Evolutionary conservation across 345 rosid species (phyloP).

Genomic region (Pistacia vera): DNA sequence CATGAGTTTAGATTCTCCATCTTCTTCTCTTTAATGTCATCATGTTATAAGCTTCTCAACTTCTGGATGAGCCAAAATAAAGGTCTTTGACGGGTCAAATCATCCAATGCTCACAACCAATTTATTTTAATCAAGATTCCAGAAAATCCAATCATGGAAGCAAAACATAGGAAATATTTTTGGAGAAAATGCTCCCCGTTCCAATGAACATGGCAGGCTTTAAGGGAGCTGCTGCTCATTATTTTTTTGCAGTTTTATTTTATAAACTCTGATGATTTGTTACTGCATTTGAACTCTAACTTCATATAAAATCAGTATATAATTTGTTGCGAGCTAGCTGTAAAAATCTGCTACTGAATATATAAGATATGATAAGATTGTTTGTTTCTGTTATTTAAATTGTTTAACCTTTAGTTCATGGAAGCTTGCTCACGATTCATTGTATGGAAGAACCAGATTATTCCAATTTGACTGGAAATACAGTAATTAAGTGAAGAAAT

Average conservation of each 20-base stretch:
- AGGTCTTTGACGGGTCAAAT: slow-evolving; percentile 4
- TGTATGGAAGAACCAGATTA: not conserved
- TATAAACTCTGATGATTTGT: not conserved
- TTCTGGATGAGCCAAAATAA: slow-evolving; percentile 12
- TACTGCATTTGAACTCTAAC: not conserved
- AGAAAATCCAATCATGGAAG: not conserved
- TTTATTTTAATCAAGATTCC: not conserved
- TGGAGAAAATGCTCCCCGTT: not conserved
- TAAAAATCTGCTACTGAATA: not conserved
- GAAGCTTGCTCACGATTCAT: slow-evolving; percentile 1
- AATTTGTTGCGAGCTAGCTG: not conserved
- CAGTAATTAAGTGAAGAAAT: not conserved
- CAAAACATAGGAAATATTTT: not conserved
- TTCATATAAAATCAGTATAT: slow-evolving; percentile 12
- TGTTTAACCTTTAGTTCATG: slow-evolving; percentile 16
- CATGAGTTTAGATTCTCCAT: not conserved
- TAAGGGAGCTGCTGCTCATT: slow-evolving; percentile 9
- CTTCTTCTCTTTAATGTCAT: not conserved
- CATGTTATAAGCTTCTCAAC: slow-evolving; percentile 11
- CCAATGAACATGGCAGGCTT: slow-evolving; percentile 14
- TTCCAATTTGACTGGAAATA: not conserved
- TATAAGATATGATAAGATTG: slow-evolving; percentile 20
- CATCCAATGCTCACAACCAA: not conserved
- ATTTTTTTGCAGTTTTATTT: not conserved
- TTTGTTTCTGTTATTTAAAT: not conserved